Conservation (phyloP, 371 early-diverging fungal species). For the Apophysomyces variabilis region DNA sequence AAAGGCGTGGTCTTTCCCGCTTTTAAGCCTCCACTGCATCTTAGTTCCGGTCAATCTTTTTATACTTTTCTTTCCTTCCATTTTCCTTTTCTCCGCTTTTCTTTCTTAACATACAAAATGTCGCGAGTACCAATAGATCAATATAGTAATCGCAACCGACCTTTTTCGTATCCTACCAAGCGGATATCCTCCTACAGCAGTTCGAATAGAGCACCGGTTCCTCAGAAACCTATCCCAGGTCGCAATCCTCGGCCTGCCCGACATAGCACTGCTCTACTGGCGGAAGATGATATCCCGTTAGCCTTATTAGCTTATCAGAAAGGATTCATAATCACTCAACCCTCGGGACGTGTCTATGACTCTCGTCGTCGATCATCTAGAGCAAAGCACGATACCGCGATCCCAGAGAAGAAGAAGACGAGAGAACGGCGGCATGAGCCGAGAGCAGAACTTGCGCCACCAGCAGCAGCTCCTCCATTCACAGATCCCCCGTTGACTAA, state of each 20-base stretch:
- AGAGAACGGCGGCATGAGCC: background rate
- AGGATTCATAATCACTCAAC: conserved; percentile 9
- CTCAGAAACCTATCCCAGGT: background rate
- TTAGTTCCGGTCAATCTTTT: background rate
- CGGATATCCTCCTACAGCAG: background rate
- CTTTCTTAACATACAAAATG: background rate
- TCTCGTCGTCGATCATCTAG: background rate
- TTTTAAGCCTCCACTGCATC: background rate
- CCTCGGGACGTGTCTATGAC: background rate
- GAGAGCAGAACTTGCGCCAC: background rate
- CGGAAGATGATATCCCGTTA: conserved; percentile 33
- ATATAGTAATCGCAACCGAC: background rate
- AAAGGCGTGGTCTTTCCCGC: background rate
- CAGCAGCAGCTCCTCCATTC: background rate
- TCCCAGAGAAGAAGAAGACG: background rate
- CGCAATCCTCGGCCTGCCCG: background rate
- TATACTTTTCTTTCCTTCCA: conserved; percentile 1
- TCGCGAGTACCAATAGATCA: background rate
- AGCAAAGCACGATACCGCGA: background rate
- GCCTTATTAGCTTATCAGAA: conserved; percentile 28
- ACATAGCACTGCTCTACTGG: background rate
- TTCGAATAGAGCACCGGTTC: background rate
- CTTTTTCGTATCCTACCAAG: background rate
- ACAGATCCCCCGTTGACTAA: background rate
- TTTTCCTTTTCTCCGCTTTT: background rate